Percentiles rank a stretch among this genome's conserved stretches.
phyloP scores from a whole-genome alignment of 2,329 filamentous ascomycete species.

The Dactylonectria macrodidyma region DNA sequence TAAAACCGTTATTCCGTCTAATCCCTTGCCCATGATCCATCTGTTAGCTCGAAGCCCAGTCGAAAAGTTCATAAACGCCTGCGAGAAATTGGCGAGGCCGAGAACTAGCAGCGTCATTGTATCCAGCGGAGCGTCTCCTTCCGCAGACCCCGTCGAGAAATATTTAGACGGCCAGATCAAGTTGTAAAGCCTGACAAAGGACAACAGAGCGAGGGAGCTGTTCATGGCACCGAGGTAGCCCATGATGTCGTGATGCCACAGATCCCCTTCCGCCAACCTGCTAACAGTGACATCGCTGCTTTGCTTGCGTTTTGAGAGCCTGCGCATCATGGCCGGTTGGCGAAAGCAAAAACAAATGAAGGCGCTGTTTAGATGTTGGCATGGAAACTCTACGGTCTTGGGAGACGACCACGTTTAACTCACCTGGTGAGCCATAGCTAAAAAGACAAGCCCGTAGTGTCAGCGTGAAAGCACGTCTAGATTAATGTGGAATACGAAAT shows the following conservation, averaged over 20 bases:
- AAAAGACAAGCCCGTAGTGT: no score
- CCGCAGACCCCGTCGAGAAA: constrained; percentile 29
- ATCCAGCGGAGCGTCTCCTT: constrained; percentile 38
- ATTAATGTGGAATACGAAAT: no score
- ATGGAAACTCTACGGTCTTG: no score
- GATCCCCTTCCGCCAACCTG: constrained; percentile 30
- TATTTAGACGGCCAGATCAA: constrained; percentile 19
- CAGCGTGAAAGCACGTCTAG: no score
- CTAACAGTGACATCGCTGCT: no score
- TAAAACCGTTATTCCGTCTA: constrained; percentile 44
- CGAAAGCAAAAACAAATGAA: no score
- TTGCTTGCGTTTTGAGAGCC: no score
- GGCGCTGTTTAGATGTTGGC: no score
- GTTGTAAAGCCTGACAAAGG: constrained; percentile 39
- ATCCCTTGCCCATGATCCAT: constrained; percentile 48
- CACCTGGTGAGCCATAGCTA: no score
- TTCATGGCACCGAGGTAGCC: constrained; percentile 45
- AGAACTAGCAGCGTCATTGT: constrained; percentile 42
- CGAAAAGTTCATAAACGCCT: constrained; percentile 45
- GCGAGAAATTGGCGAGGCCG: constrained; percentile 44
- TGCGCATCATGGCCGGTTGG: no score
- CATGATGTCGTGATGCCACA: constrained; percentile 47
- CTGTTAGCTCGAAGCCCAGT: constrained; percentile 30
- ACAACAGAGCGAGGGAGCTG: constrained; percentile 39
- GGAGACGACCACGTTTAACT: no score